These are phyloP conservation scores for Guillardia theta DNA, from an alignment of 78 protist species.

Conservation along the genomic window DNA sequence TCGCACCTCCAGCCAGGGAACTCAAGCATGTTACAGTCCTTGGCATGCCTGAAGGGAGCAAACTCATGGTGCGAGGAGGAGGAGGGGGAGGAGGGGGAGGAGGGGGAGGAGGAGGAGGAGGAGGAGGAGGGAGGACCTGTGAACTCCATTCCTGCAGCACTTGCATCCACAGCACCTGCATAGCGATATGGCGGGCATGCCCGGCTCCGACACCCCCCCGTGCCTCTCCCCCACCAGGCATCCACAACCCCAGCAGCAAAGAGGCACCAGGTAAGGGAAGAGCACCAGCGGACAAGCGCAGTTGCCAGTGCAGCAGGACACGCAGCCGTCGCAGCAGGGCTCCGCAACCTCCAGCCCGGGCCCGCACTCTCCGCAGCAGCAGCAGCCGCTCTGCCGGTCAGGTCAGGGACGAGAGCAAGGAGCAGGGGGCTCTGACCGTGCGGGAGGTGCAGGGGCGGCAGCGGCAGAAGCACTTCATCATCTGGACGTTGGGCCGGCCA, in stretches of 20 bases:
- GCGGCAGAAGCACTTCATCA: not conserved
- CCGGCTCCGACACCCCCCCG: not conserved
- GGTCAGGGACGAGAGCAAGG: not conserved
- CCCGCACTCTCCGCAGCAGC: not conserved
- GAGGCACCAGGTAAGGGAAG: not conserved
- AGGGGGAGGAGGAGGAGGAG: not conserved
- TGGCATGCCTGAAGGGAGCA: too few species aligned
- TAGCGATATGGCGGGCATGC: not conserved
- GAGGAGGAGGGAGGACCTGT: not conserved
- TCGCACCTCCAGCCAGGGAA: not conserved
- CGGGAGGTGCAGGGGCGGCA: not conserved
- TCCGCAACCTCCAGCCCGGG: not conserved
- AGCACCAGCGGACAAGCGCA: not conserved
- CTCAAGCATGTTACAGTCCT: too few species aligned
- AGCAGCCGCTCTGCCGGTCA: not conserved
- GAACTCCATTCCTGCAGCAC: not conserved
- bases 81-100: not conserved
- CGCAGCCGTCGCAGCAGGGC: slow-evolving; percentile 24
- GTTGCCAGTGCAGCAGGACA: not conserved
- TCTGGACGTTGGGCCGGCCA: too few species aligned
- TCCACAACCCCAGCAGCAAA: not conserved
- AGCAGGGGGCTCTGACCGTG: not conserved
- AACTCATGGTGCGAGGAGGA: not conserved
- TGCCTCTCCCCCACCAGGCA: not conserved
- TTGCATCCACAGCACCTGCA: not conserved